Evolutionary conservation across 108 stramenopile genomes (phyloP), one percentile per base, ranked within the genome.

Genomic region (Schizochytrium sp.): DNA sequence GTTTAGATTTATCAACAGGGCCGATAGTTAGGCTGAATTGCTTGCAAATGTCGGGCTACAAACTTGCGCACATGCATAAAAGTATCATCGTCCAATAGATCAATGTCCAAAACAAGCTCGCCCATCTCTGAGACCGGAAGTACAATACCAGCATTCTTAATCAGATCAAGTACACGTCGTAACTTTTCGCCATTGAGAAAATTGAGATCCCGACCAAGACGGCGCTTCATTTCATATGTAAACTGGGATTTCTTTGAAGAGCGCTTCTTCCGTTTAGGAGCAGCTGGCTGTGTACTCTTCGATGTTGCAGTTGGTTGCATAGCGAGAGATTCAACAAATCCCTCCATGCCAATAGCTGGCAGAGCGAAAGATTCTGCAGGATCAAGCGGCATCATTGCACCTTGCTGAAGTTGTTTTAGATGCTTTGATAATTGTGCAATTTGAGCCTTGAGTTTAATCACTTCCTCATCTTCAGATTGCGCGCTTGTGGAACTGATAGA

Each of bases 21-120:
- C 10, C 64, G 64, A 2, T 69, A 69, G 64, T 69, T 69, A 44
- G 64, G 64, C 64, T 69, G 64, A 15, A 69, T 69, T 38, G 64
- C 64, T 44, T 69, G 64, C 12, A 83, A 38, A 17, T 83, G 76
- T 1, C 76, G 47, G 50, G 76, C 10, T 1, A 83, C 76, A 28
- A 19, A 83, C 47, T 55, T 83, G 12, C 76, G 76, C 76, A 83
- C 50, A 38, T 40, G 8, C 47, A 55, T 10, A n/a, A 83, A n/a
- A 2, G 76, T 83, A 17, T 49, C 53, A 5, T 83, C 47, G 53
- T 83, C 3, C 50, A 83, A 53, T n/a, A 55, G 53, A 53, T 83
- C 76, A 53, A 83, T 46, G 47, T 83, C 76, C 10, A 83, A 53
- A 47, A 55, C 76, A n/a, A 55, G 28, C 76, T 83, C 76, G 76